A percentile compares a stretch with the other conserved stretches of the same genome.
Conservation (phyloP, 148 eudicot species). For the Diospyros kaki region DNA sequence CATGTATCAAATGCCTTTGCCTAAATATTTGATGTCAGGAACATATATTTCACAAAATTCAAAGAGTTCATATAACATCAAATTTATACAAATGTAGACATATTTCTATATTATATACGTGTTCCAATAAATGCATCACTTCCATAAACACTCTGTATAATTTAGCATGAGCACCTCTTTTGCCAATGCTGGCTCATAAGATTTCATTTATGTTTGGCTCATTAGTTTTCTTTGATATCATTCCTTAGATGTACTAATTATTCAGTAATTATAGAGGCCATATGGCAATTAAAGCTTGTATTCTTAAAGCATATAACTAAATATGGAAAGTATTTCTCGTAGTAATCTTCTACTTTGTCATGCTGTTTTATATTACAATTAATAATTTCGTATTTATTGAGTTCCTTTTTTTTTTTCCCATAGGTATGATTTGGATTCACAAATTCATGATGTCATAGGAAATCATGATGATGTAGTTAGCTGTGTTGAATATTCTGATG, state of each 20-base stretch:
- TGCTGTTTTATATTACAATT: neutral
- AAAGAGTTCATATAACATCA: neutral
- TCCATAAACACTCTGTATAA: neutral
- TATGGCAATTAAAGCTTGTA: neutral
- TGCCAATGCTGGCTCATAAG: too few species aligned
- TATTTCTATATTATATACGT: neutral
- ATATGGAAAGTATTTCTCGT: neutral
- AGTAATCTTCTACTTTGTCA: neutral
- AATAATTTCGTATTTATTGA: neutral
- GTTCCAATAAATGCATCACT: neutral
- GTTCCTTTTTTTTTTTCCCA: neutral
- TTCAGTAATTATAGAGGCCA: neutral
- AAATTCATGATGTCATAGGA: constrained; percentile 43
- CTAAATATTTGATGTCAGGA: neutral
- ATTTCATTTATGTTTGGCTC: neutral
- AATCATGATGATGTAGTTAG: constrained; percentile 65
- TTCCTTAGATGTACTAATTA: neutral
- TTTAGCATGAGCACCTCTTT: neutral
- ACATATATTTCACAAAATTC: neutral
- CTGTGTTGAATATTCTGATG: constrained; percentile 67
- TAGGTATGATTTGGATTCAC: constrained; percentile 77
- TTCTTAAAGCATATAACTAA: neutral
- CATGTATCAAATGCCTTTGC: neutral
- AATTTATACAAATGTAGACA: neutral
- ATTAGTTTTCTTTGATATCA: neutral